Evolutionary conservation across 306 rosid genomes (phyloP), one percentile per base, ranked within the genome.

Genomic region (Acmispon strigosus): DNA sequence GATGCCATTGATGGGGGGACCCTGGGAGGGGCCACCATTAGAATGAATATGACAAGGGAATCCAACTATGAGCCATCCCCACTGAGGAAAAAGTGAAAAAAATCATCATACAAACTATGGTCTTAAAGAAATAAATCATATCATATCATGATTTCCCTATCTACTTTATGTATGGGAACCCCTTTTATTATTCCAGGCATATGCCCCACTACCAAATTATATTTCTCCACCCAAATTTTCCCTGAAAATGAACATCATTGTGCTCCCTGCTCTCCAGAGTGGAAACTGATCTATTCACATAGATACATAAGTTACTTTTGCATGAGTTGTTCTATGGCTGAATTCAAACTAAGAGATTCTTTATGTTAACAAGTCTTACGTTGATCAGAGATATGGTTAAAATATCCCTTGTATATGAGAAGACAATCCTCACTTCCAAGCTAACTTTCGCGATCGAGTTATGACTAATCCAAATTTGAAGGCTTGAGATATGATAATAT

Each of bases 1-100:
- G 77, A 75, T 75, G 74, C 66, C 74, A 63, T 49, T 69, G 4
- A 22, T 32, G 80, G 45, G 43, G 80, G 80, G 76, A 60, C 75
- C 66, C 10, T 48, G 5, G 66, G 10, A 72, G 49, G 76, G 76
- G 22, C 11, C 73, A 53, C 56, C 27, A 51, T 8, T 69, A 57
- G 34, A 27, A 58, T 37, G 59, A 72, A 37, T 41, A 68, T 45
- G 85, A 81, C 72, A 51, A 52, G 69, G 13, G 85, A 72, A 76
- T 72, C 78, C 76, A 76, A 70, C 67, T 66, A 55, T 24, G 2
- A 54, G 49, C 72, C 62, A 52, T 60, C 37, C 58, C 76, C 81
- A 81, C 85, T 72, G 36, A 16, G 14, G 3, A 16, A 36, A 57
- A 7, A 18, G n/a, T 13, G 10, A 34, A 8, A 12, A 15, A 43